Conservation (phyloP, 164 flowering plant species). For the Kalanchoe fedtschenkoi region DNA sequence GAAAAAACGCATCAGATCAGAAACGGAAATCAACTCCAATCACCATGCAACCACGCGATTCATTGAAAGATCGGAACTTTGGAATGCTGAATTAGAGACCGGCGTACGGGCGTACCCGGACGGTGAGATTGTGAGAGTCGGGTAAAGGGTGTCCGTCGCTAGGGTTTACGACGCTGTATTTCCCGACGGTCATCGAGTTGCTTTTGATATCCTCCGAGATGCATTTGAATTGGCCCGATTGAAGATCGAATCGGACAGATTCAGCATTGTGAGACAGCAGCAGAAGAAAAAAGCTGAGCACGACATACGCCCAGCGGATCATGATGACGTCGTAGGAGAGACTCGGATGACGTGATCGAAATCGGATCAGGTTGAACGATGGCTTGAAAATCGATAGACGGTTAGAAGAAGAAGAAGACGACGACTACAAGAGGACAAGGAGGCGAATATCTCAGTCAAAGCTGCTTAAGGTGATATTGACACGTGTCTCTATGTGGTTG, state of each 20-base stretch:
- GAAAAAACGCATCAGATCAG: no score
- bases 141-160: slow-evolving; percentile 40
- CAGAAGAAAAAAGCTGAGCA: not conserved
- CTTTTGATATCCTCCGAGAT: slow-evolving; percentile 51
- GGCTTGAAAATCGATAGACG: no score
- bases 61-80: not conserved
- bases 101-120: slow-evolving; percentile 26
- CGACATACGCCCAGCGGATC: not conserved
- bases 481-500: no score
- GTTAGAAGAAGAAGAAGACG: no score
- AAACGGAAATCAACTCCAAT: not conserved
- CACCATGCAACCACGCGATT: not conserved
- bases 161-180: slow-evolving; percentile 49
- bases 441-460: no score
- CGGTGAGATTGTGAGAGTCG: slow-evolving; percentile 43
- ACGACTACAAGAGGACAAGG: no score
- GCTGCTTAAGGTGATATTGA: no score
- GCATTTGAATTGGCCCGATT: slow-evolving; percentile 53
- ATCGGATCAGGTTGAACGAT: no score
- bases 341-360: not conserved
- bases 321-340: not conserved
- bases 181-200: slow-evolving; percentile 56
- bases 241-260: slow-evolving; percentile 45
- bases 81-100: not conserved
- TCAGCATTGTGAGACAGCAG: not conserved